Conservation (phyloP, 2,329 filamentous ascomycete species). For the Cercospora beticola region DNA sequence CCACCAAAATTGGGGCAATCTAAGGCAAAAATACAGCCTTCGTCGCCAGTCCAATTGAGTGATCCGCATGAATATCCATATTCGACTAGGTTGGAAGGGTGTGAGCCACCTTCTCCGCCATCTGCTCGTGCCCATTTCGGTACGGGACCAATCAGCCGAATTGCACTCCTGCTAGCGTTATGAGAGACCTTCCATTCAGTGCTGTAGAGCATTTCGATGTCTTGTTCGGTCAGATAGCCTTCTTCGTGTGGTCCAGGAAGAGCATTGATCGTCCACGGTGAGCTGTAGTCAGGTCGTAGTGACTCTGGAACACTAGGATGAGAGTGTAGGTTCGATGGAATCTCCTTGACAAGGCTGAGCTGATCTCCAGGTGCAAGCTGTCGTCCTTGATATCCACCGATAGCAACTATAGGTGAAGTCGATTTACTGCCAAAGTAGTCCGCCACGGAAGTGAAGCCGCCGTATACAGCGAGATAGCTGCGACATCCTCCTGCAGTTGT, state of each 20-base stretch:
- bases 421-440: conserved; percentile 60
- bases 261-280: conserved; percentile 54
- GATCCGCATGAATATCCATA: conserved; percentile 61
- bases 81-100: conserved; percentile 55
- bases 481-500: conserved; percentile 55
- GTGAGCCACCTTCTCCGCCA: conserved; percentile 63
- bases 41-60: conserved; percentile 62
- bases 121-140: conserved; percentile 59
- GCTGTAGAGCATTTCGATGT: conserved; percentile 58
- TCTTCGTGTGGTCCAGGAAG: conserved; percentile 59
- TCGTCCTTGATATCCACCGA: conserved; percentile 62
- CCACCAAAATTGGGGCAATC: conserved; percentile 63
- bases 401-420: conserved; percentile 57
- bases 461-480: conserved; percentile 58
- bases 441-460: conserved; percentile 55
- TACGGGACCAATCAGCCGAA: conserved; percentile 59
- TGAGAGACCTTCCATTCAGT: conserved; percentile 62
- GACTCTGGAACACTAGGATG: conserved; percentile 45
- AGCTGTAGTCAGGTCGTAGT: conserved; percentile 51
- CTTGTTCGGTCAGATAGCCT: conserved; percentile 53
- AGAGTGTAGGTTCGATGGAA: conserved; percentile 37
- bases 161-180: conserved; percentile 60
- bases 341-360: conserved; percentile 46
- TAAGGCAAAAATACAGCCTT: conserved; percentile 59
- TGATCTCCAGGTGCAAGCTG: conserved; percentile 56